A percentile compares a stretch with the other conserved stretches of the same genome.
Evolutionary conservation across 2,329 filamentous ascomycete genomes (phyloP).

Genomic region (Dothideomycetes sp.): DNA sequence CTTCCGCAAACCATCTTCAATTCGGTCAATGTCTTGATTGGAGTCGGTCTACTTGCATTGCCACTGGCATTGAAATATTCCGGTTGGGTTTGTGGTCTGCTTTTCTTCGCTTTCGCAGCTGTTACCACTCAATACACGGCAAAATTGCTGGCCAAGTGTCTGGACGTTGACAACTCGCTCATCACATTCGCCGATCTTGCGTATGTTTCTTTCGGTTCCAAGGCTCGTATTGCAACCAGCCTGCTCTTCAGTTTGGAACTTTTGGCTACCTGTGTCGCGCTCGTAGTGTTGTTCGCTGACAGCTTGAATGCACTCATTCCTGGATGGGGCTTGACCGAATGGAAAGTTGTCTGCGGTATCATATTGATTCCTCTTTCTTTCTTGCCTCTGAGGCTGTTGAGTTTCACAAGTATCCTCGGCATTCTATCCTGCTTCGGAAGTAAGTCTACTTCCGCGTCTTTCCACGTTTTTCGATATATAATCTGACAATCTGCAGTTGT

Average conservation of each 20-base stretch:
- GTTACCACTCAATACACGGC: conserved; percentile 77
- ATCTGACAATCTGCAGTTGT: conserved; percentile 42
- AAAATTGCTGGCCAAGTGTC: conserved; percentile 73
- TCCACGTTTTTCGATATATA: too few species aligned
- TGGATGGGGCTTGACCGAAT: conserved; percentile 56
- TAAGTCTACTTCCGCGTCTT: neutral
- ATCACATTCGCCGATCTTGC: conserved; percentile 94
- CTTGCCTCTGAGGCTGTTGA: conserved; percentile 71
- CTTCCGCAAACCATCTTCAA: conserved; percentile 94
- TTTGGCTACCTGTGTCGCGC: conserved; percentile 76
- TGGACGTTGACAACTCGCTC: conserved; percentile 73
- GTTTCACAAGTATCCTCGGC: conserved; percentile 86
- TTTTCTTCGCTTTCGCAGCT: conserved; percentile 65
- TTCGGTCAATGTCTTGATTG: conserved; percentile 86
- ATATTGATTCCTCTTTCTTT: conserved; percentile 77
- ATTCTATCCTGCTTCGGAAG: conserved; percentile 79
- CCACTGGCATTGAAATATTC: conserved; percentile 81
- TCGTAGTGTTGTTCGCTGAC: conserved; percentile 92
- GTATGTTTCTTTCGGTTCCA: conserved; percentile 78
- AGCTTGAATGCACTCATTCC: conserved; percentile 73
- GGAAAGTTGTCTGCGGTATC: conserved; percentile 78
- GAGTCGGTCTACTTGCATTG: conserved; percentile 79
- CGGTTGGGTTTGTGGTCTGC: conserved; percentile 76
- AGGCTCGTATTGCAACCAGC: conserved; percentile 71
- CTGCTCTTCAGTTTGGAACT: conserved; percentile 83